These are phyloP conservation scores for Paragyromitra xinjiangensis DNA, from an alignment of 495 filamentous ascomycete genomes.

Conservation along the genomic window DNA sequence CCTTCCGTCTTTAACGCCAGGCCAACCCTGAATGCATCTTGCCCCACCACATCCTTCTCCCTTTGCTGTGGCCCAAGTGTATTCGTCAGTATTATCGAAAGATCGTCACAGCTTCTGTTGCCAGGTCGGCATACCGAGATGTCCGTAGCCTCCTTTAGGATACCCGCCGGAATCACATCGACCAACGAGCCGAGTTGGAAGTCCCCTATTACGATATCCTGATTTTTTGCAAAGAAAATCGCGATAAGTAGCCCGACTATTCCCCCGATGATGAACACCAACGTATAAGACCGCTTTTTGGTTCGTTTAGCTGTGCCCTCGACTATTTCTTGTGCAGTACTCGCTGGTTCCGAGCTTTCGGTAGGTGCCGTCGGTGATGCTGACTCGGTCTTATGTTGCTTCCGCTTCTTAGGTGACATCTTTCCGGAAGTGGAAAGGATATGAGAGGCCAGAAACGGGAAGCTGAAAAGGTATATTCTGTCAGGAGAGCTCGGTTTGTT, in stretches of 20 bases:
- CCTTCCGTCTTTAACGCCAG: slow-evolving; percentile 84
- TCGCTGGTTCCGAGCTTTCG: slow-evolving; percentile 8
- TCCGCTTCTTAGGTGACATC: slow-evolving; percentile 49
- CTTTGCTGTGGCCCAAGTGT: slow-evolving; percentile 62
- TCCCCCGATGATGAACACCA: slow-evolving; percentile 55
- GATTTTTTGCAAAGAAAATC: slow-evolving; percentile 51
- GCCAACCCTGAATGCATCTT: slow-evolving; percentile 92
- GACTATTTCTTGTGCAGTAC: neutral
- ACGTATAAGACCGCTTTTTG: slow-evolving; percentile 53
- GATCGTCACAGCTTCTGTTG: slow-evolving; percentile 34
- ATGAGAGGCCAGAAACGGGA: neutral
- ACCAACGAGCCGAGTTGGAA: slow-evolving; percentile 61
- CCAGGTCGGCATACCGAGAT: slow-evolving; percentile 66
- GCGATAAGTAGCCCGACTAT: slow-evolving; percentile 53
- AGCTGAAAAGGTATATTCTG: neutral
- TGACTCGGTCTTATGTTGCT: slow-evolving; percentile 31
- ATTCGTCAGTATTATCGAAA: slow-evolving; percentile 59
- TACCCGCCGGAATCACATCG: slow-evolving; percentile 74
- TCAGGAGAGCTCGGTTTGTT: slow-evolving; percentile 40
- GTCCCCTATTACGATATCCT: slow-evolving; percentile 55
- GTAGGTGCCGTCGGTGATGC: neutral
- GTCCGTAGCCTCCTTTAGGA: slow-evolving; percentile 74
- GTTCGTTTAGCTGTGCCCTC: slow-evolving; percentile 17
- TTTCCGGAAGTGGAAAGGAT: neutral
- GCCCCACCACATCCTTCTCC: slow-evolving; percentile 85